Conservation (phyloP, 805 yeast genomes). For the Blastobotrys peoriensis region DNA sequence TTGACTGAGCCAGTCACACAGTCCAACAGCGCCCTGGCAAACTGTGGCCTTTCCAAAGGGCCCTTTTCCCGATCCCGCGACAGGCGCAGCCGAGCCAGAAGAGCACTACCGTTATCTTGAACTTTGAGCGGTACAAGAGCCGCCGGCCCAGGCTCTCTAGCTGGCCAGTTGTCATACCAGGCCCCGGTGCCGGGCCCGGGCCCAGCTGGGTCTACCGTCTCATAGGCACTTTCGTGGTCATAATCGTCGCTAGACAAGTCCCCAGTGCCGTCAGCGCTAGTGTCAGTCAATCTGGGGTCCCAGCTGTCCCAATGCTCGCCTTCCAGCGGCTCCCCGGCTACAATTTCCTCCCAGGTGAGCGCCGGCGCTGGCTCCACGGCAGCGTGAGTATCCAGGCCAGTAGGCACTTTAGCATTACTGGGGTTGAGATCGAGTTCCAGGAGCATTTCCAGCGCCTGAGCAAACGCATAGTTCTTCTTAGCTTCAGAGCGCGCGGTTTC, state of each 20-base stretch:
- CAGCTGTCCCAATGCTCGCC: conserved; percentile 32
- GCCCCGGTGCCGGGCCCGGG: background rate
- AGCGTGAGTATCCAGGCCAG: background rate
- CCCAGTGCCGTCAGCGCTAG: conserved; percentile 6
- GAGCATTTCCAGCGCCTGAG: conserved; percentile 18
- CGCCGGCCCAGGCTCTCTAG: too few species aligned
- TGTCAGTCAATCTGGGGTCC: too few species aligned
- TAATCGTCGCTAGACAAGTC: background rate
- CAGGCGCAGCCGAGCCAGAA: too few species aligned
- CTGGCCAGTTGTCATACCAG: too few species aligned
- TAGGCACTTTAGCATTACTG: background rate
- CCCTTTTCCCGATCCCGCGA: background rate
- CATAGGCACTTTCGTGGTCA: background rate
- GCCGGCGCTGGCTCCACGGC: conserved; percentile 5
- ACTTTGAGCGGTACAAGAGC: too few species aligned
- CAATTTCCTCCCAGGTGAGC: conserved; percentile 24
- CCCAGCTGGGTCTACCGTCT: background rate
- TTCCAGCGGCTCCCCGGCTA: conserved; percentile 24
- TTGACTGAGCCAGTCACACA: background rate
- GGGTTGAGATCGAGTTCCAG: conserved; percentile 17
- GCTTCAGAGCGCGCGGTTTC: conserved; percentile 14
- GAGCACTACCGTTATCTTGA: too few species aligned
- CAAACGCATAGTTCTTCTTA: conserved; percentile 16
- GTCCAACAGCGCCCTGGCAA: background rate
- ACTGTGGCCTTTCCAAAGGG: background rate